These are phyloP conservation scores for Saraca asoca DNA, from an alignment of 331 rosid genomes.

Conservation along the genomic window DNA sequence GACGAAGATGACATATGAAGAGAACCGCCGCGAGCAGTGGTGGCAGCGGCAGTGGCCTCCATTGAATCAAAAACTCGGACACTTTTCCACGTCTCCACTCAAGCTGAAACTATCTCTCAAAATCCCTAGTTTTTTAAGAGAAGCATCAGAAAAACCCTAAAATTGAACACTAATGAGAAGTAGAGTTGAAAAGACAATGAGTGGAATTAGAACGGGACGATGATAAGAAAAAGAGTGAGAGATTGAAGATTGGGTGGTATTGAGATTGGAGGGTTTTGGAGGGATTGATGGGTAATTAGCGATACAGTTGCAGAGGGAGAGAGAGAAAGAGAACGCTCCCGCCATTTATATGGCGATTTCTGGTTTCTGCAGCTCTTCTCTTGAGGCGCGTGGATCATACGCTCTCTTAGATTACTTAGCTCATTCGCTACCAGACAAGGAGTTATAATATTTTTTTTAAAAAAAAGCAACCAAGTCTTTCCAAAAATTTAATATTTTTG, in stretches of 20 bases:
- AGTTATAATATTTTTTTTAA: too few species aligned
- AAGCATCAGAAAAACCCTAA: conserved; percentile 44
- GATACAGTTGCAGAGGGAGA: conserved; percentile 16
- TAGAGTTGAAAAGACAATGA: too few species aligned
- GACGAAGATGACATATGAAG: conserved; percentile 57
- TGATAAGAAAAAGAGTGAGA: background rate
- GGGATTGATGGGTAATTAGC: conserved; percentile 43
- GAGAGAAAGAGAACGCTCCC: conserved; percentile 41
- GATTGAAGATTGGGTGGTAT: conserved; percentile 14
- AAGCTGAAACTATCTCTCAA: conserved; percentile 11
- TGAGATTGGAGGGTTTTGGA: conserved; percentile 42
- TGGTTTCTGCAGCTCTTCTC: too few species aligned
- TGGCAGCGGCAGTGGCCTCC: conserved; percentile 66
- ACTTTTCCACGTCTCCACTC: conserved; percentile 46
- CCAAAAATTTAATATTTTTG: too few species aligned
- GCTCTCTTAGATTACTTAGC: background rate
- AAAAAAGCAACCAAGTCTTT: too few species aligned
- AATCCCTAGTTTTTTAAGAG: conserved; percentile 61
- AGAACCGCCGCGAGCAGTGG: conserved; percentile 66
- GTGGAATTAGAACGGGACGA: background rate
- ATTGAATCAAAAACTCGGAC: conserved; percentile 49
- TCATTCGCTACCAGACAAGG: too few species aligned
- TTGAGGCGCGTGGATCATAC: conserved; percentile 49
- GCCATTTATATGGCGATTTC: conserved; percentile 56
- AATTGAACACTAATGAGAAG: conserved; percentile 18